Percentiles rank a stretch among this genome's conserved stretches.
phyloP scores from a whole-genome alignment of 768 basidiomycete species.

The Amanita inopinata region DNA sequence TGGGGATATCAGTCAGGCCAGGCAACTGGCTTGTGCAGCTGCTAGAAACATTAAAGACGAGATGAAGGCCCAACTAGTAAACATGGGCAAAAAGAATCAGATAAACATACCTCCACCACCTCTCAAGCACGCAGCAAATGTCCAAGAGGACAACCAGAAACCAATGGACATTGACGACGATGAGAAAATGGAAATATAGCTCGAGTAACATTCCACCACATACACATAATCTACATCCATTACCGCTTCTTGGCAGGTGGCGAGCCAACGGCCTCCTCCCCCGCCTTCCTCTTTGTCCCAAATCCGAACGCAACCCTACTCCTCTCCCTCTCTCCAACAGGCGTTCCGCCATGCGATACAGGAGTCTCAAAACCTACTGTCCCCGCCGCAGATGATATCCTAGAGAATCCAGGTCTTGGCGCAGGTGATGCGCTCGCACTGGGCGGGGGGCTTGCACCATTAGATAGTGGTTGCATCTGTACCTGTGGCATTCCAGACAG shows the following conservation, averaged over 20 bases:
- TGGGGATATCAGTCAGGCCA: conserved; percentile 32
- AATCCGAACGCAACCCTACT: conserved; percentile 72
- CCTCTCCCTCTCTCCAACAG: conserved; percentile 62
- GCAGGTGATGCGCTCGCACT: conserved; percentile 49
- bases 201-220: neutral
- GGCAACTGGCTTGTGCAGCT: conserved; percentile 36
- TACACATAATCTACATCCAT: neutral
- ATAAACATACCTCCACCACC: conserved; percentile 9
- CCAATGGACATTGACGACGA: conserved; percentile 18
- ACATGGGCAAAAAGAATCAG: conserved; percentile 9
- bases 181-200: conserved; percentile 35
- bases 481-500: conserved; percentile 43
- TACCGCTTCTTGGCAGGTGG: conserved; percentile 47
- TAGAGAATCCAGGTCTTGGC: conserved; percentile 67
- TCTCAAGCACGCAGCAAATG: neutral
- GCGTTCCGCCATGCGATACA: conserved; percentile 40
- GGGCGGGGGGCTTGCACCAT: conserved; percentile 40
- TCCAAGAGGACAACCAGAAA: conserved; percentile 3
- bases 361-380: conserved; percentile 32
- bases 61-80: conserved; percentile 34
- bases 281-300: conserved; percentile 72
- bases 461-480: conserved; percentile 26
- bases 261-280: conserved; percentile 53
- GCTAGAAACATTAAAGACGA: conserved; percentile 36
- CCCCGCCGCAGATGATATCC: conserved; percentile 59